Base-by-base conservation (phyloP, 768 basidiomycete species). In the Filobasidium wieringae region DNA sequence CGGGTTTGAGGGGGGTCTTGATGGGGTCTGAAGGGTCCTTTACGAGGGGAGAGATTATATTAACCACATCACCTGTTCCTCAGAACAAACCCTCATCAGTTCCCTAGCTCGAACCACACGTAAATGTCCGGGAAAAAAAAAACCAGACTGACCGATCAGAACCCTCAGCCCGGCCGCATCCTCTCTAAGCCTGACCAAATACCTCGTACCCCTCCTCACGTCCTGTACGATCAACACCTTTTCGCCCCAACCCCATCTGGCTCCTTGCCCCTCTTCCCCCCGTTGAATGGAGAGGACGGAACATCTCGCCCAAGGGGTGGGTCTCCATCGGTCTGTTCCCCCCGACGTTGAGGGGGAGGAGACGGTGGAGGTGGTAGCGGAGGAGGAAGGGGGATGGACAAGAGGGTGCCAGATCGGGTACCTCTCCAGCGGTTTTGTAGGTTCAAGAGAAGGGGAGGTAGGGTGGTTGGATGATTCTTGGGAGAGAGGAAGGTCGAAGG, bases 1-100 rank as follows among this genome's bases (percentile, higher is more conserved):
- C 58, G 55, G 32, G 37, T 24, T 26, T 58, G 17, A 36, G 47
- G 50, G 51, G 57, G 67, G 7, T 68, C 73, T n/a, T 77, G 62
- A 17, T 76, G 68, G 12, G 77, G 2, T 30, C 7, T 12, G 22
- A 17, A 4, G 33, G 2, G 9, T 12, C n/a, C 12, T 53, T 36
- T 9, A 53, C 24, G 33, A 37, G 39, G 2, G 71, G 67, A 1
- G 71, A 73, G 55, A 75, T 76, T 51, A 89, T 76, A 70, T 93
- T 93, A 62, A 92, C 75, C 34, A 78, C 79, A 69, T 97, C 92
- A 61, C 85, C 89, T 87, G 67, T 47, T 37, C 36, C 14, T n/a
- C 41, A 8, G 19, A 43, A 43, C 41, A 4, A 24, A 19, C 43
- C 43, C 43, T 26, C n/a, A 47, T 11, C 43, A 40, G 5, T 40